Base-by-base conservation (phyloP, 2,329 filamentous ascomycete species). In the Coleophoma crateriformis region DNA sequence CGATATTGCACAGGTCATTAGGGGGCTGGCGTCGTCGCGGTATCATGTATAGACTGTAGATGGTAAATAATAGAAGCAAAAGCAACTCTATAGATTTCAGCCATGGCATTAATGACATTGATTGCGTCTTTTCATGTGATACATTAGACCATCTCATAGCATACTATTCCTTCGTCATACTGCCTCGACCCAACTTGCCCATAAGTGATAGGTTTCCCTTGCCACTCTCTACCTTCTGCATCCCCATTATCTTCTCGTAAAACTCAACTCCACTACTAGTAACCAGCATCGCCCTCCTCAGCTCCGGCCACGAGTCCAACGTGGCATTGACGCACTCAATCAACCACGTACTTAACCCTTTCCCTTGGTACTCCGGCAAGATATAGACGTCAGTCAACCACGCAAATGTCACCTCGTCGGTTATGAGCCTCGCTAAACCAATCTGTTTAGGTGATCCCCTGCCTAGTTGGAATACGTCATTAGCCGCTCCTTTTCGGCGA, bases 351-450 rank as follows among this genome's bases (percentile, higher is more conserved):
- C 81, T 85, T 2, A 89, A 69, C 0, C 85, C 84, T 8, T 73
- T 69, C 4, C 77, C 74, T 61, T 85, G 82, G 58, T 81, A 78
- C 38, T 76, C 72, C 0, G 77, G 71, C 3, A 80, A 63, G 19
- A 88, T 71, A 63, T 85, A 88, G 17, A 88, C 80, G 59, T 88
- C 85, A 22, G 84, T 85, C 37, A 86, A 67, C 58, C 87, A 90
- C 33, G 78, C 82, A 57, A 88, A 81, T 0, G 84, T 85, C 43
- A 81, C 75, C 58, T 79, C 77, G 65, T 90, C 87, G 8, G 85
- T 90, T 46, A 89, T 70, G n/a, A 87, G 65, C 34, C 86, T 74
- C 1, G 75, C 77, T 49, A 84, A 73, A 1, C 82, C 82, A 45
- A 86, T 70, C 57, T 74, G 69, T n/a, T 64, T 62, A 11, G 58